Base-by-base conservation (phyloP, 1,284 basidiomycete species). In the Irpex lacteus region DNA sequence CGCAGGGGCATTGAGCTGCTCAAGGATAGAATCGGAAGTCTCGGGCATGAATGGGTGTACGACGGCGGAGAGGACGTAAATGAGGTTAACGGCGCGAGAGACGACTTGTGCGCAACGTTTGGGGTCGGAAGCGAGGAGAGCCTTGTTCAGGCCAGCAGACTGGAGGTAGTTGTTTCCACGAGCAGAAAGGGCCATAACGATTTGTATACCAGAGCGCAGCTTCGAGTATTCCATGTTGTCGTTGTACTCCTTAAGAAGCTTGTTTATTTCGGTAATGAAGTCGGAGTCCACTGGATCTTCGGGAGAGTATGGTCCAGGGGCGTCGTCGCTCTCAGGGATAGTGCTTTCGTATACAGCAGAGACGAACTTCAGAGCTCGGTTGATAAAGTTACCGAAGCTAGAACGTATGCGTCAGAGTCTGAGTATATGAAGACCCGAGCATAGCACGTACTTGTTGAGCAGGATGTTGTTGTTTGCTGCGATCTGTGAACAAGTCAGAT, bases 341-440 rank as follows among this genome's bases (percentile, higher is more conserved):
- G 90, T 76, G 53, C 91, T 81, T 65, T 90, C 85, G 76, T 93
- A 98, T 75, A 96, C 95, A 40, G 94, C 92, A 11, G 90, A 86
- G 60, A 95, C 86, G 73, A 99, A 99, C 76, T 98, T 98, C 74
- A 98, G 81, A 13, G 87, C 85, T 56, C 97, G 93, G 77, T 99
- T 99, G 70, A 98, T 94, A 76, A 98, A 99, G 82, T 99, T 99
- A 63, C 97, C 97, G 68, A 99, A 91, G 80, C 91, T 94, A 18
- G 61, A 44, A 38, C 32, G 18, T 18, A 38, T 65, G 66, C 34
- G 67, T 64, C 70, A 19, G 11, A 9, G 2, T 36, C 15, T 32
- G 47, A 15, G 18, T 13, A 52, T 19, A 3, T 19, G 53, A 32
- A 38, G 32, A 21, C 44, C 38, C 36, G 40, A 18, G 32, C 34